These are phyloP conservation scores for Triadica sebifera DNA, from an alignment of 345 rosid species.

Conservation along the genomic window DNA sequence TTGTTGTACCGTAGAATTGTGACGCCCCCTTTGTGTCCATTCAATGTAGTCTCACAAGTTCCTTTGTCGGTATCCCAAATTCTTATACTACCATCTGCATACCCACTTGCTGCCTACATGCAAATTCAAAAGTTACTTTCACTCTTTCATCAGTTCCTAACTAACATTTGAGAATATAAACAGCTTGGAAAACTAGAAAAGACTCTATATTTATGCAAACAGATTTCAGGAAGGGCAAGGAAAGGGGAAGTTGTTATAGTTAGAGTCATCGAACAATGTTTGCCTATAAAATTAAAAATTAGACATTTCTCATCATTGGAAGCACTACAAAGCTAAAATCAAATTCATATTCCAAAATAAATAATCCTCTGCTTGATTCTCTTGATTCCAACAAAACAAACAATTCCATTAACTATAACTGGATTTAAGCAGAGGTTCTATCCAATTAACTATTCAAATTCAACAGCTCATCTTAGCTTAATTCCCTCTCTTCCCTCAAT, in stretches of 20 bases:
- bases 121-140: constrained; percentile 2
- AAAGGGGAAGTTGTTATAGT: not conserved
- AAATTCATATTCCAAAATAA: not conserved
- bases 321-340: not conserved
- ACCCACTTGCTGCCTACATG: constrained; percentile 47
- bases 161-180: not conserved
- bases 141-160: not conserved
- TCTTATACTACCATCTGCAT: constrained; percentile 88
- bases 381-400: not conserved
- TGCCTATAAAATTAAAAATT: not conserved
- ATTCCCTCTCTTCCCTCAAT: not conserved
- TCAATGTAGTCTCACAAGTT: constrained; percentile 66
- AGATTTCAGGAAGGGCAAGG: not conserved
- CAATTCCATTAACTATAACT: not conserved
- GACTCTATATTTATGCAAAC: not conserved
- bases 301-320: not conserved
- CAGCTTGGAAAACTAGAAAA: not conserved
- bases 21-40: constrained; percentile 87
- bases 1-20: constrained; percentile 64
- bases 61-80: constrained; percentile 87
- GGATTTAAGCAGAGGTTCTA: not conserved
- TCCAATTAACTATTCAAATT: not conserved
- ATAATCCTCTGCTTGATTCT: not conserved
- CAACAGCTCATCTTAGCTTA: not conserved
- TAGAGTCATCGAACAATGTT: not conserved